Evolutionary conservation across 2,329 filamentous ascomycete species (phyloP).

Genomic region (Sclerotiophoma versabilis): DNA sequence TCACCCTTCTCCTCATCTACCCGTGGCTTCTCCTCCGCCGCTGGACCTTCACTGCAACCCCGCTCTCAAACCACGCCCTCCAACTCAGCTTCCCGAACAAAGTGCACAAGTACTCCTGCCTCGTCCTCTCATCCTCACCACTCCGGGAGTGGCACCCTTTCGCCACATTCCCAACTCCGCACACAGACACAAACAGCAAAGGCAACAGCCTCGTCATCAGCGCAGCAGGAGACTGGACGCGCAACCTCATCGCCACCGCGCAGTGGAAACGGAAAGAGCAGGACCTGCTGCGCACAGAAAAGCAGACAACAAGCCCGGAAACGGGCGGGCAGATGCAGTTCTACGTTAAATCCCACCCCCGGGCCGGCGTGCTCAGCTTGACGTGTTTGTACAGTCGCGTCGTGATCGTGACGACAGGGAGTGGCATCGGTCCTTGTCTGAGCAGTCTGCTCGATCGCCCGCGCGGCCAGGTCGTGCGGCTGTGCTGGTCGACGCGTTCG

Average conservation of each 20-base stretch:
- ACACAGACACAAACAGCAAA: constrained; percentile 39
- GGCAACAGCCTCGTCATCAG: constrained; percentile 46
- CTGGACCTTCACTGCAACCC: constrained; percentile 69
- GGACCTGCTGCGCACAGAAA: background rate
- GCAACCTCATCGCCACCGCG: constrained; percentile 25
- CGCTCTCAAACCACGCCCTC: constrained; percentile 75
- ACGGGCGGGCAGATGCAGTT: constrained; percentile 17
- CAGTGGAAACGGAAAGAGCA: background rate
- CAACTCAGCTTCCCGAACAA: constrained; percentile 62
- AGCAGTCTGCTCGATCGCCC: constrained; percentile 62
- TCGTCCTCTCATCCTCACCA: constrained; percentile 40
- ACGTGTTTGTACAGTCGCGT: constrained; percentile 39
- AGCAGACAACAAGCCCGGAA: background rate
- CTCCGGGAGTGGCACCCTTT: constrained; percentile 49
- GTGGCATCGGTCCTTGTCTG: constrained; percentile 50
- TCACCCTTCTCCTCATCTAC: constrained; percentile 70
- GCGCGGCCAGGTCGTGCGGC: constrained; percentile 59
- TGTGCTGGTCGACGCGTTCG: constrained; percentile 72
- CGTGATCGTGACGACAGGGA: constrained; percentile 46
- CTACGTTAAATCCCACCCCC: constrained; percentile 40
- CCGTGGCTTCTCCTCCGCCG: constrained; percentile 77
- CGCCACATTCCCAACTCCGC: constrained; percentile 48
- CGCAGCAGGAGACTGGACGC: constrained; percentile 44
- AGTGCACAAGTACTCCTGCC: constrained; percentile 41
- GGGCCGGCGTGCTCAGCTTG: constrained; percentile 43